Evolutionary conservation across 768 basidiomycete genomes (phyloP), one percentile per base, ranked within the genome.

Genomic region (Porphyrellus cyaneotinctus): DNA sequence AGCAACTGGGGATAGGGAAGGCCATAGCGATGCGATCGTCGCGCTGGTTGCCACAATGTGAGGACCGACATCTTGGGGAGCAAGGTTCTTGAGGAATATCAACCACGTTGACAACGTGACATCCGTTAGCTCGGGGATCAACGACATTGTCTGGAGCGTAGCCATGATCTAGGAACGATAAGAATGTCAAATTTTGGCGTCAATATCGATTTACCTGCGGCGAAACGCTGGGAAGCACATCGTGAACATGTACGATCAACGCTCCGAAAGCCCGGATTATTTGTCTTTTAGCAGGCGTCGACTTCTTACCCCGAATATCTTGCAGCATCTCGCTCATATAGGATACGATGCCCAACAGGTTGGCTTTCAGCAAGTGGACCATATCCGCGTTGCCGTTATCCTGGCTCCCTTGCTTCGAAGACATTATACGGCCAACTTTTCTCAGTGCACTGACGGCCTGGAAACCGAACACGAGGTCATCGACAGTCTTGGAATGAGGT

Each of bases 11-110:
- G 80, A 77, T 39, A 98, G 81, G 1, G 67, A 71, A 3, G 76
- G 64, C 97, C 97, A 99, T 4, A 80, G 77, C 4, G 83, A 78
- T 14, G 93, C 80, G 49, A 97, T 78, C 1, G 88, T 83, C 4
- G 95, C 94, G 36, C 86, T 90, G 0, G 92, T 95, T 5, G 88
- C 81, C 4, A 93, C 92, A 43, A 95, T 78, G 62, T 93, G 85
- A 3, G 90, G 84, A 3, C 91, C 85, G 38, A 94, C 75, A 56
- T 98, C 94, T 42, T 67, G 69, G 18, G 81, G 77, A 4, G 77
- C 74, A 18, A 95, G 70, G 2, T 83, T 84, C 15, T 73, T 78
- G 54, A 95, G 71, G 70, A 97, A 97, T 23, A 72, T 75, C 49
- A 79, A 69, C 93, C 94, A 98, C 35, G 84, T 88, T 30, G 81